Percentiles rank a stretch among this genome's conserved stretches.
These are phyloP conservation scores for Russula dissimulans DNA, from an alignment of 768 basidiomycete species.

Conservation along the genomic window DNA sequence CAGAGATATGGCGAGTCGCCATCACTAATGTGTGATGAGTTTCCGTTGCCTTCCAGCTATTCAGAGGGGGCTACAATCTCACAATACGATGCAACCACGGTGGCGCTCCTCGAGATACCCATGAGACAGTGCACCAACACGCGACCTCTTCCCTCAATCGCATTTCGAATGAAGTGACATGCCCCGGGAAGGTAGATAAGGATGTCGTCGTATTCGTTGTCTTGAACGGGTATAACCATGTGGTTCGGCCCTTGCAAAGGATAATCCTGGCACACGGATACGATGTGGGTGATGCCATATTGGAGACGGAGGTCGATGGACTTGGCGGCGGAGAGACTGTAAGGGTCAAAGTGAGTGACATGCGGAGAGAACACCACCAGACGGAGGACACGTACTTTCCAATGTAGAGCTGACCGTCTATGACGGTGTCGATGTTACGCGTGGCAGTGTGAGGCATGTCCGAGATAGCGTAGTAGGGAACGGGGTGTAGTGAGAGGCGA, in stretches of 20 bases:
- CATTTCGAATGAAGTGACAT: slow-evolving; percentile 53
- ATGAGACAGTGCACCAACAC: slow-evolving; percentile 68
- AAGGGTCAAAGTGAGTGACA: not conserved
- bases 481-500: not conserved
- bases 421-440: slow-evolving; percentile 14
- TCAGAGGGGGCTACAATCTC: slow-evolving; percentile 23
- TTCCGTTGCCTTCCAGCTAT: not conserved
- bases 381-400: slow-evolving; percentile 14
- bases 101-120: slow-evolving; percentile 62
- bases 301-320: slow-evolving; percentile 32
- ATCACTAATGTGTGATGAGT: slow-evolving; percentile 15
- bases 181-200: slow-evolving; percentile 54
- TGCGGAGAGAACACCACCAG: not conserved
- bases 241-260: slow-evolving; percentile 54
- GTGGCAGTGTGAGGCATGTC: slow-evolving; percentile 12
- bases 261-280: slow-evolving; percentile 63
- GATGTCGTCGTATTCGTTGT: slow-evolving; percentile 45
- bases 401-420: slow-evolving; percentile 19
- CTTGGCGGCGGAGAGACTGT: slow-evolving; percentile 16
- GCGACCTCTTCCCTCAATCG: slow-evolving; percentile 41
- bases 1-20: slow-evolving; percentile 9
- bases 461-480: not conserved
- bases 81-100: slow-evolving; percentile 74
- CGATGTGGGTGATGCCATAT: slow-evolving; percentile 67
- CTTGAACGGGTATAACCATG: slow-evolving; percentile 54